Percentiles rank a stretch among this genome's conserved stretches.
Conservation (phyloP, 305 asterid species). For the Galium porrigens region DNA sequence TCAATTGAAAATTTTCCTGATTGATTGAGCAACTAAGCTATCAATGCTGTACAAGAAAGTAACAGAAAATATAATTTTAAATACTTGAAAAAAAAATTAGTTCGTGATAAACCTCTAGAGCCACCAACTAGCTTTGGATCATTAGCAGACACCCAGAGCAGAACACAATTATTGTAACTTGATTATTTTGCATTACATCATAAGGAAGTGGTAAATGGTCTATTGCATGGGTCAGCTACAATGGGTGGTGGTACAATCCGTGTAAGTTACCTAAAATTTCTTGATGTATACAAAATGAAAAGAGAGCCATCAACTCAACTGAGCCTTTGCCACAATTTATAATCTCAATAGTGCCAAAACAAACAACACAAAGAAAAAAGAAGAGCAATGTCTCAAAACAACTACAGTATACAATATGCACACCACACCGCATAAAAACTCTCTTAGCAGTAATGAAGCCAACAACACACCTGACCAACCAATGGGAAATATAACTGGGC, state of each 20-base stretch:
- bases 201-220: neutral
- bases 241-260: neutral
- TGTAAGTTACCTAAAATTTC: neutral
- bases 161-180: neutral
- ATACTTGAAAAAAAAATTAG: neutral
- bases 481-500: slow-evolving; percentile 94
- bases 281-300: neutral
- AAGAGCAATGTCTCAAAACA: neutral
- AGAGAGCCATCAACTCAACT: neutral
- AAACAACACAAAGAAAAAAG: neutral
- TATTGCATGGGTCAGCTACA: neutral
- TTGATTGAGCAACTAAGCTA: neutral
- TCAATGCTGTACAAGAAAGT: neutral
- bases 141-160: neutral
- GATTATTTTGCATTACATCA: neutral
- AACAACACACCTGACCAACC: slow-evolving; percentile 69
- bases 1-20: neutral
- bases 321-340: neutral
- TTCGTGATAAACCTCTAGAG: neutral
- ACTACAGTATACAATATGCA: neutral
- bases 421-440: neutral
- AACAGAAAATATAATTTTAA: neutral
- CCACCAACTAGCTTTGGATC: no score
- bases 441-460: neutral
- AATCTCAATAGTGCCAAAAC: neutral